Percentiles rank a stretch among this genome's conserved stretches.
Conservation (phyloP, 2,329 filamentous ascomycete genomes). For the Trichophyton equinum region DNA sequence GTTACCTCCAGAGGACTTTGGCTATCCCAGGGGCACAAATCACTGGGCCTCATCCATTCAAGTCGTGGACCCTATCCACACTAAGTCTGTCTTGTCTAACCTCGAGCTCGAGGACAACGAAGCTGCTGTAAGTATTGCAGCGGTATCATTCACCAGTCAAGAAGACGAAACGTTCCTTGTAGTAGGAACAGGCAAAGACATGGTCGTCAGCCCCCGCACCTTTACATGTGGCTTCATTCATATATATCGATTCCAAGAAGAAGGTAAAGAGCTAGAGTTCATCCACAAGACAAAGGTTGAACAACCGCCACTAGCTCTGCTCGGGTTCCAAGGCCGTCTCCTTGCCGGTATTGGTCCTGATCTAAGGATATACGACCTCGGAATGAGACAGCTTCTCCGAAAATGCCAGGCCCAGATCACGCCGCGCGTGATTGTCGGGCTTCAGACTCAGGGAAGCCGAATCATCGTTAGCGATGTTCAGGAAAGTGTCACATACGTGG, state of each 20-base stretch:
- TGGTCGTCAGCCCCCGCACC: constrained; percentile 63
- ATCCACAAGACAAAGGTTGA: constrained; percentile 94
- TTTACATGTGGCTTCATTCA: constrained; percentile 75
- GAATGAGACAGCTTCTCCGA: constrained; percentile 80
- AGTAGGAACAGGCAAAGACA: constrained; percentile 86
- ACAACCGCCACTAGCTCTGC: constrained; percentile 74
- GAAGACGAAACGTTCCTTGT: constrained; percentile 84
- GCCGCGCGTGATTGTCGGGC: constrained; percentile 69
- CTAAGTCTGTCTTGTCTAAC: constrained; percentile 62
- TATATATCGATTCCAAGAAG: constrained; percentile 77
- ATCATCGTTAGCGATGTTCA: constrained; percentile 88
- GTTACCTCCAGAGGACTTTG: constrained; percentile 70
- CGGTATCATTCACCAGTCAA: constrained; percentile 76
- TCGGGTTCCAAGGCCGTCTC: constrained; percentile 84
- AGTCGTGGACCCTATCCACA: constrained; percentile 67
- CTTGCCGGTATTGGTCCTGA: constrained; percentile 73
- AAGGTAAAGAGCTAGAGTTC: constrained; percentile 80
- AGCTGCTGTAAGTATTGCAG: constrained; percentile 72
- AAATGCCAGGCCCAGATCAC: constrained; percentile 76
- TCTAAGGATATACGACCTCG: constrained; percentile 80
- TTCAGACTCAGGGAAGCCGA: constrained; percentile 81
- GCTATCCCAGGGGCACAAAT: constrained; percentile 67
- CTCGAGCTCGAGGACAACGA: constrained; percentile 82
- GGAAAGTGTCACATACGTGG: constrained; percentile 81
- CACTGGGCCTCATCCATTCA: constrained; percentile 96